Evolutionary conservation across 129 eudicot species (phyloP).

Genomic region (Scalesia atractyloides): DNA sequence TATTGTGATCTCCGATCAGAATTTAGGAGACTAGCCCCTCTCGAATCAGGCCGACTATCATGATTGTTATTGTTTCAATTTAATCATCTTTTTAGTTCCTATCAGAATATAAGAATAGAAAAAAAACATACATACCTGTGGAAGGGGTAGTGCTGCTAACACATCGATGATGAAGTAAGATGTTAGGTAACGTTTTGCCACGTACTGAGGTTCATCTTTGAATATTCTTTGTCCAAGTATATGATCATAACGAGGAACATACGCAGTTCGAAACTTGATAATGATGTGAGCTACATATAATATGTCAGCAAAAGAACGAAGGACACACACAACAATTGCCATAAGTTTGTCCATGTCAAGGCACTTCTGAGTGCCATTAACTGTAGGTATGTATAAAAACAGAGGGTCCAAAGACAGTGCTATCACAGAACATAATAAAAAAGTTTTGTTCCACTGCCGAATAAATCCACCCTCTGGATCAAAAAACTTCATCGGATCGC

Average conservation of each 20-base stretch:
- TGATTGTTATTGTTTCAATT: no score
- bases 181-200: constrained; percentile 34
- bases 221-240: background rate
- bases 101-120: background rate
- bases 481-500: constrained; percentile 22
- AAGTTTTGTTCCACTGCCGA: constrained; percentile 37
- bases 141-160: no score
- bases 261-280: constrained; percentile 32
- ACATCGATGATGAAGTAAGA: constrained; percentile 32
- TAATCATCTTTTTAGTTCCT: no score
- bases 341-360: constrained; percentile 32
- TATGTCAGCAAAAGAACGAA: constrained; percentile 36
- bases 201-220: constrained; percentile 21
- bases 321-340: constrained; percentile 26
- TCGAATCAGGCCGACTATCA: no score
- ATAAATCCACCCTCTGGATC: constrained; percentile 36
- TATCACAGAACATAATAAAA: constrained; percentile 36
- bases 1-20: no score
- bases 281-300: constrained; percentile 28
- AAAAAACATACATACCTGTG: constrained; percentile 28
- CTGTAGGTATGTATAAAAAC: constrained; percentile 42
- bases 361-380: constrained; percentile 37
- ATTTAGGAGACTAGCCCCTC: no score
- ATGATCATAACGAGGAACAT: constrained; percentile 15
- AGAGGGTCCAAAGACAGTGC: constrained; percentile 44